These are phyloP conservation scores for Dioscorea zingiberensis DNA, from an alignment of 106 monocot species.

Conservation along the genomic window DNA sequence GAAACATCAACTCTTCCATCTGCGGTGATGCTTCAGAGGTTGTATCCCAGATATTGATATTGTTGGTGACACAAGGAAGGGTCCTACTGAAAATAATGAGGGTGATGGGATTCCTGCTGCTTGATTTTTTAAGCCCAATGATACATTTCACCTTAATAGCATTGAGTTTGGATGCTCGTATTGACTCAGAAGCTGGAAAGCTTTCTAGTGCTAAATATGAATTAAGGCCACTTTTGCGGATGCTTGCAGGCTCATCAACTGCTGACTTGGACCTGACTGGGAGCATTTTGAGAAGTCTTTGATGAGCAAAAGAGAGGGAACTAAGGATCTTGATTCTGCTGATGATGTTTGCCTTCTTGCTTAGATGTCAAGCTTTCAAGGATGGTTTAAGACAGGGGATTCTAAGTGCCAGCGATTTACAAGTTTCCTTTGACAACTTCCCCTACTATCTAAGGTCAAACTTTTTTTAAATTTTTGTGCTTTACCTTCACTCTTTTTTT, in stretches of 20 bases:
- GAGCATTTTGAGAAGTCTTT: slow-evolving; percentile 30
- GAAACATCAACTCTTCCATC: slow-evolving; percentile 26
- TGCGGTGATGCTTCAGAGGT: slow-evolving; percentile 26
- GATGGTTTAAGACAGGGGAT: slow-evolving; percentile 65
- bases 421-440: slow-evolving; percentile 78
- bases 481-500: too few species aligned
- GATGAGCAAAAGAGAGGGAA: slow-evolving; percentile 45
- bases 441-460: slow-evolving; percentile 88
- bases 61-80: slow-evolving; percentile 20
- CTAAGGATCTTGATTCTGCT: slow-evolving; percentile 27
- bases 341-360: slow-evolving; percentile 30
- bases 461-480: background rate
- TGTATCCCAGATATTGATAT: slow-evolving; percentile 19
- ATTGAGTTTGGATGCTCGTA: slow-evolving; percentile 25
- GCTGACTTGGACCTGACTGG: slow-evolving; percentile 56
- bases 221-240: slow-evolving; percentile 32
- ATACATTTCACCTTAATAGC: slow-evolving; percentile 11
- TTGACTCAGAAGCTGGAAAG: slow-evolving; percentile 30
- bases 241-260: slow-evolving; percentile 39
- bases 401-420: slow-evolving; percentile 47
- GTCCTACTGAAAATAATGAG: slow-evolving; percentile 26
- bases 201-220: slow-evolving; percentile 30
- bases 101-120: slow-evolving; percentile 10
- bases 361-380: slow-evolving; percentile 63
- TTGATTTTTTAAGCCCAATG: slow-evolving; percentile 35